These are phyloP conservation scores for Podospora conica DNA, from an alignment of 495 filamentous ascomycete species.

Conservation along the genomic window DNA sequence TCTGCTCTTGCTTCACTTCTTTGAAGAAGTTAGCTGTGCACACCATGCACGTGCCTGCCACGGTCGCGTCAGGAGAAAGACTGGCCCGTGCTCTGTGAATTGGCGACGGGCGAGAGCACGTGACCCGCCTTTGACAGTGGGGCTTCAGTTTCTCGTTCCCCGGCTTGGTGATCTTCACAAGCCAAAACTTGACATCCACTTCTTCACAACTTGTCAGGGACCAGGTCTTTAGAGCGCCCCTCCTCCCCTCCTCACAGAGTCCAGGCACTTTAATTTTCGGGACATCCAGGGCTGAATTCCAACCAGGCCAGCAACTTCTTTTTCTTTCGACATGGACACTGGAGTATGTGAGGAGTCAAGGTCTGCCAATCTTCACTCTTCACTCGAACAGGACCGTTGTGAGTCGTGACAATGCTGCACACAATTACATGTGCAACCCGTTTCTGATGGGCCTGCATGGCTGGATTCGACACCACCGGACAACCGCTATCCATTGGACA, in stretches of 20 bases:
- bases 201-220: background rate
- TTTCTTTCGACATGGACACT: too few species aligned
- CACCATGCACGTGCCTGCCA: too few species aligned
- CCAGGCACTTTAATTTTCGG: background rate
- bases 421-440: conserved; percentile 17
- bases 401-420: conserved; percentile 16
- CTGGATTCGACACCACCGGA: background rate
- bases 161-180: background rate
- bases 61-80: background rate
- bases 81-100: background rate
- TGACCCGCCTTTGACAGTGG: background rate
- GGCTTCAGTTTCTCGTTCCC: background rate
- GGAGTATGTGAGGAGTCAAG: too few species aligned
- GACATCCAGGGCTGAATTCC: background rate
- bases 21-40: too few species aligned
- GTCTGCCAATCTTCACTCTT: background rate
- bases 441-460: conserved; percentile 3
- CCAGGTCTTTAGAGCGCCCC: background rate
- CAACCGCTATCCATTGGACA: background rate
- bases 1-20: background rate
- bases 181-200: background rate
- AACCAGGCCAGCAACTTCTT: too few species aligned
- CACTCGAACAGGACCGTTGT: conserved; percentile 13
- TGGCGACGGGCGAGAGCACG: background rate
- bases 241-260: background rate